Base-by-base conservation (phyloP, 352 stramenopile genomes). In the Achlya hypogyna region DNA sequence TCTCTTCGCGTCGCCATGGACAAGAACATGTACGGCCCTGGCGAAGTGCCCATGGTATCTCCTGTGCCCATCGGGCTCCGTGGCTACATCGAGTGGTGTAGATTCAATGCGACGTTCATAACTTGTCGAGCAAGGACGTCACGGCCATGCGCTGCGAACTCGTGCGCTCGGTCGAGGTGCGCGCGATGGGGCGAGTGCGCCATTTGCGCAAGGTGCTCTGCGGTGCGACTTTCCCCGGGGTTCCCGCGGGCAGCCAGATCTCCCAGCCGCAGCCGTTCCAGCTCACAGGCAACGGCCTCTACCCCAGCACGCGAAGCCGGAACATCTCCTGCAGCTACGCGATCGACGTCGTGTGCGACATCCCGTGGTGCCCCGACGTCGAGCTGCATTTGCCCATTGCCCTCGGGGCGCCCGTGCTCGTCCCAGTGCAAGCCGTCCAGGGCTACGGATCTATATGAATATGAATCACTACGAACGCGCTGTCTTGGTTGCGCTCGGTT, bases 21-120 rank as follows among this genome's bases (percentile, higher is more conserved):
- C 73, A 91, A 88, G 66, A 88, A 82, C 63, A 76, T 86, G 32
- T 91, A 88, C 51, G 69, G 87, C 32, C 63, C 82, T 0, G 74
- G 77, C 4, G 80, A 88, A 38, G 85, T 77, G 9, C 74, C 79
- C 31, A 68, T 22, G 49, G 49, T 56, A 56, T 49, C 42, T 49
- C 22, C 18, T 22, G n/a, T n/a, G 22, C 22, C 34, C 34, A 42
- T 16, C 14, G 6, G 6, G 6, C 34, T 42, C 34, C 34, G 6
- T 42, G 6, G 34, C n/a, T n/a, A 42, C 6, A 42, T 14, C 6
- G 14, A 42, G 14, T 45, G 38, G 2, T 3, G n/a, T 56, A 81
- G 38, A 84, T 88, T 71, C 72, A 82, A 25, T 86, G 77, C 71
- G 73, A 81, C 53, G 78, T 88, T 69, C 75, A 75, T 49, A 88